Percentiles rank a stretch among this genome's conserved stretches.
phyloP scores from a whole-genome alignment of 140 eudicot species.

The Cichorium intybus region DNA sequence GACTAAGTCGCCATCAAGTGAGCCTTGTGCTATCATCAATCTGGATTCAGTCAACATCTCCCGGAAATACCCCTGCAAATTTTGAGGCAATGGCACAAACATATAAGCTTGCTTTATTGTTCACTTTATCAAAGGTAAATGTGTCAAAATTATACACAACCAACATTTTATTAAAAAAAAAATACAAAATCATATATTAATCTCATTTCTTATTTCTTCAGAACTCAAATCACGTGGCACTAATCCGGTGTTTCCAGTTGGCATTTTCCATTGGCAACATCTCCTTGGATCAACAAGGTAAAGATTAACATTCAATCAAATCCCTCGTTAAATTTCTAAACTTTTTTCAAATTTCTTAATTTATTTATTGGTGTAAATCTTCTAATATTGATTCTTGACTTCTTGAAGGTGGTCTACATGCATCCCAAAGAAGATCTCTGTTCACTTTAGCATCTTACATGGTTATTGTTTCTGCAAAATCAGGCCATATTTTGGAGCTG shows the following conservation, averaged over 20 bases:
- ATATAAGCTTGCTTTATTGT: slow-evolving; percentile 58
- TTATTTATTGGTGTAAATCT: not conserved
- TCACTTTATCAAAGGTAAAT: slow-evolving; percentile 62
- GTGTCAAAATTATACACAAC: slow-evolving; percentile 7
- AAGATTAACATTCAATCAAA: not conserved
- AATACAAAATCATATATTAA: not conserved
- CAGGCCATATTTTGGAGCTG: slow-evolving; percentile 57
- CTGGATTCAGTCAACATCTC: slow-evolving; percentile 74
- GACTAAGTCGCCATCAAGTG: slow-evolving; percentile 82
- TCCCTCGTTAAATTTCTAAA: not conserved
- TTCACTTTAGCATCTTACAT: slow-evolving; percentile 66
- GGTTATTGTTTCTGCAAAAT: slow-evolving; percentile 64
- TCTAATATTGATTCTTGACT: not conserved
- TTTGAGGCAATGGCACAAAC: slow-evolving; percentile 79
- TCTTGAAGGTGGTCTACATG: slow-evolving; percentile 58
- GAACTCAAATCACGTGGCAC: slow-evolving; percentile 56
- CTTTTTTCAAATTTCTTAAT: not conserved
- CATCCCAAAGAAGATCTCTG: slow-evolving; percentile 70
- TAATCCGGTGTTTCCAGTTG: slow-evolving; percentile 70
- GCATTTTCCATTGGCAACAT: slow-evolving; percentile 69
- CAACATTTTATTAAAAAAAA: not conserved
- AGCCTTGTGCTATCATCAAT: slow-evolving; percentile 79
- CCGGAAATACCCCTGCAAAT: slow-evolving; percentile 55
- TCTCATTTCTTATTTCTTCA: slow-evolving; percentile 24
- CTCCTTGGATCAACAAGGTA: slow-evolving; percentile 66